Base-by-base conservation (phyloP, 73 alveolate species). In the Blepharisma stoltei region DNA sequence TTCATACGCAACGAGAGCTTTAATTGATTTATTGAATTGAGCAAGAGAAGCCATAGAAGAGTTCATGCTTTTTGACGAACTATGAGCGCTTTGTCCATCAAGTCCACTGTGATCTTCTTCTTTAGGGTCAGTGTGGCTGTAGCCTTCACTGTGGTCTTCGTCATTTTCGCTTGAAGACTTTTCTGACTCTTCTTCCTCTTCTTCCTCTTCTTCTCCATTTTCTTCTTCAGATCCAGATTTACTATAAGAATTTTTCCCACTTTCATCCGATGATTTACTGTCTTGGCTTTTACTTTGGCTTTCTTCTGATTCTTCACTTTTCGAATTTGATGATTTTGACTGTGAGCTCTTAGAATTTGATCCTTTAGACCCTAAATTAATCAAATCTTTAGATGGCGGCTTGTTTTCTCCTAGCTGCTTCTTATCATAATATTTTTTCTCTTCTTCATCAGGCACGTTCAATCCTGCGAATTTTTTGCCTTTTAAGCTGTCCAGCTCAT, bases 281-380 rank as follows among this genome's bases (percentile, higher is more conserved):
- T 14, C 37, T 25, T 60, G 46, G 23, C 73, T 60, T 60, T 60
- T 38, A 14, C 23, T 38, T 60, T 14, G 18, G 46, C 18, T 20
- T 60, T 60, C 73, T 60, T 60, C 73, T 8, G 73, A 60, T 60
- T 60, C 73, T 18, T 25, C 45, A 2, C 18, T 9, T 5, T 60
- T 32, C 41, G 41, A 32, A 32, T 32, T 32, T 32, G 3, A 32
- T 32, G 41, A 32, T 32, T 32, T 32, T 32, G 41, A 32, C 41
- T 32, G 41, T 32, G 41, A n/a, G n/a, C n/a, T n/a, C n/a, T n/a
- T n/a, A n/a, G n/a, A 32, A 32, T 32, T 32, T 0, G 41, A 32
- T 32, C 41, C 41, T 32, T 32, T 32, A 32, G 41, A 32, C 41
- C 41, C 41, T 32, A 32, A 32, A 32, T 32, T 32, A 32, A 32